phyloP scores from a whole-genome alignment of 225 moss, liverwort and hornwort species.

The Neckera pumila region DNA sequence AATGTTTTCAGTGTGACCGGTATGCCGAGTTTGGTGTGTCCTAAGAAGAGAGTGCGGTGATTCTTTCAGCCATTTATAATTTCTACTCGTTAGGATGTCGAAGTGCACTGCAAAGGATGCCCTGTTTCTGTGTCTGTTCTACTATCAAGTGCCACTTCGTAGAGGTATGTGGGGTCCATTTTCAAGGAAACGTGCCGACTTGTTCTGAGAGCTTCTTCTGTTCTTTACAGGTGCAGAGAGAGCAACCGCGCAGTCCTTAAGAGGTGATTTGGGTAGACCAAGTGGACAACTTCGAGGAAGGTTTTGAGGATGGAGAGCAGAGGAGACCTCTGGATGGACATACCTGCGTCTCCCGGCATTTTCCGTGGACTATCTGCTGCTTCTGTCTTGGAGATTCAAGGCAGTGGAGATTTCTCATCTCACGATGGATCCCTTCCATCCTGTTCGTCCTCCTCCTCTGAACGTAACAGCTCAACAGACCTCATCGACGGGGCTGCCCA shows the following conservation, averaged over 20 bases:
- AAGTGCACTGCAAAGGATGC: neutral
- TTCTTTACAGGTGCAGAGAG: neutral
- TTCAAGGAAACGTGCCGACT: neutral
- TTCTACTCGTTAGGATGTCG: neutral
- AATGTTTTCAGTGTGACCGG: neutral
- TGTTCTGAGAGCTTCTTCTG: neutral
- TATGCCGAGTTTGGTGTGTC: neutral
- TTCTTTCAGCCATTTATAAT: neutral
- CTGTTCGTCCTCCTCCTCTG: slow-evolving; percentile 17
- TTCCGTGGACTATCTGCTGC: neutral
- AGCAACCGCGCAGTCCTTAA: neutral
- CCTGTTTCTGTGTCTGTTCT: too few relatives aligned
- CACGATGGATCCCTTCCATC: slow-evolving; percentile 14
- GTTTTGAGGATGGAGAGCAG: neutral
- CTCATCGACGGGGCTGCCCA: neutral
- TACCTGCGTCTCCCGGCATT: neutral
- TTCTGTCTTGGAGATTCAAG: slow-evolving; percentile 1
- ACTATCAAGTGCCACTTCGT: neutral
- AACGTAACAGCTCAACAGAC: neutral
- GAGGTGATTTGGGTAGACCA: neutral
- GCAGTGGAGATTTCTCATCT: slow-evolving; percentile 14
- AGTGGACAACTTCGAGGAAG: neutral
- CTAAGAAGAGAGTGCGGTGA: neutral
- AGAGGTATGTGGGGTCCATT: neutral
- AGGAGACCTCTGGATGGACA: neutral